Percentiles rank a stretch among this genome's conserved stretches.
Evolutionary conservation across 2,329 filamentous ascomycete species (phyloP).

Genomic region (Cladophialophora yegresii): DNA sequence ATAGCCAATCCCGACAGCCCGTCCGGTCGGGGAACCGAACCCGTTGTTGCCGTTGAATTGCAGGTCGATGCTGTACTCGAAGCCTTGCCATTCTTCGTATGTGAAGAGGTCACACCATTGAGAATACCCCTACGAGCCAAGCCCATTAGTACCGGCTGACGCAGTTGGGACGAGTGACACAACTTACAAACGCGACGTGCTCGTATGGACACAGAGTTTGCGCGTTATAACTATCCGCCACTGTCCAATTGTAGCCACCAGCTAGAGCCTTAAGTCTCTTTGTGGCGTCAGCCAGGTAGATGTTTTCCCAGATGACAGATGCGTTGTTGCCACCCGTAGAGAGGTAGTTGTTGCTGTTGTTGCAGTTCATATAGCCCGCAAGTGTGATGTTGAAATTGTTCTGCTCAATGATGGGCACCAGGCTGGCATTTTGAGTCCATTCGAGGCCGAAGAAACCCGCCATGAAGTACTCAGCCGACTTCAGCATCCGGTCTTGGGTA

Average conservation of each 20-base stretch:
- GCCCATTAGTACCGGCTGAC: background rate
- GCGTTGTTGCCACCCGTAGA: constrained; percentile 58
- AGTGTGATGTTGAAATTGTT: constrained; percentile 68
- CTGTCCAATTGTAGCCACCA: constrained; percentile 63
- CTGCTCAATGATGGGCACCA: constrained; percentile 71
- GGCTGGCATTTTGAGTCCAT: constrained; percentile 70
- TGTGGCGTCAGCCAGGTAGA: constrained; percentile 67
- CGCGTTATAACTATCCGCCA: constrained; percentile 64
- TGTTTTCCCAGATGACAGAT: constrained; percentile 60
- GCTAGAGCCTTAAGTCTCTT: constrained; percentile 60
- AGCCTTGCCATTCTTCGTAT: constrained; percentile 71
- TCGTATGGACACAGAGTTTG: constrained; percentile 77
- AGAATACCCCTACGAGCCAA: constrained; percentile 59
- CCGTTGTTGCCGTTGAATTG: constrained; percentile 62
- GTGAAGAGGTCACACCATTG: constrained; percentile 74
- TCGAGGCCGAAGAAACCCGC: constrained; percentile 76
- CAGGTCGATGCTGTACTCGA: constrained; percentile 71
- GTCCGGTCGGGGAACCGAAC: constrained; percentile 60
- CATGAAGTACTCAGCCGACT: constrained; percentile 75
- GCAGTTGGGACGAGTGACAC: background rate
- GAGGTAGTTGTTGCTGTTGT: constrained; percentile 56
- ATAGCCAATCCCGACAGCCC: constrained; percentile 72
- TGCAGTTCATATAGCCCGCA: constrained; percentile 61
- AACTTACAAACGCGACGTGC: constrained; percentile 62
- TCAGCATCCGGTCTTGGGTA: constrained; percentile 75